Evolutionary conservation across 2,329 filamentous ascomycete genomes (phyloP), one percentile per base, ranked within the genome.

Genomic region (Fusarium sp.): DNA sequence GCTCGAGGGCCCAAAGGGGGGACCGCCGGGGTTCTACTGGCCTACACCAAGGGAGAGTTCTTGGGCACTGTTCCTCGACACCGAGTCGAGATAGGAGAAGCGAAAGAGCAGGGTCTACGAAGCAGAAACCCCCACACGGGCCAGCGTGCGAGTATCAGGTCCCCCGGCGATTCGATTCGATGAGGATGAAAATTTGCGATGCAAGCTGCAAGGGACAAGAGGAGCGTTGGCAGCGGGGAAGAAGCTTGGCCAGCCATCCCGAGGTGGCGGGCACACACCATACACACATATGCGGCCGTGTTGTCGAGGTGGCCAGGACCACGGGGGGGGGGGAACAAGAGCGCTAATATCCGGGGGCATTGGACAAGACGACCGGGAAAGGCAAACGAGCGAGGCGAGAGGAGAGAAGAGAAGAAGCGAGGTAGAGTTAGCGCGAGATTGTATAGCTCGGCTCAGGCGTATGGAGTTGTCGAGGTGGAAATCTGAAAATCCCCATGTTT

Each of bases 171-270:
- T 54, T 45, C 68, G 65, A 69, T 70, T 63, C 69, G 64, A 57
- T 50, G 59, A 59, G 27, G 37, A 65, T 43, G 29, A 71, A 71
- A 71, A 39, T 64, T 71, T 56, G 52, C 52, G 57, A 75, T 76
- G 77, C 77, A 79, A 68, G 66, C 77, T 79, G 74, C 73, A 78
- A 79, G 76, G 77, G 67, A 71, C 69, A 68, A 29, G 60, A 52
- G 59, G 48, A 54, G 29, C 64, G 67, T 67, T 60, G 63, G 60
- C 71, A 58, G 61, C 54, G 52, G 56, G 63, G 60, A 37, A 67
- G 18, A 58, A 31, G 63, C 65, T 64, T 33, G 45, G 61, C 41
- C 64, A 69, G 62, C 54, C 41, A 54, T 31, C 52, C 66, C 54
- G 61, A 22, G 70, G 69, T 65, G 76, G 63, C 62, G 67, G 62